Conservation (phyloP, 1,284 basidiomycete genomes). For the Spongiforma sp. region DNA sequence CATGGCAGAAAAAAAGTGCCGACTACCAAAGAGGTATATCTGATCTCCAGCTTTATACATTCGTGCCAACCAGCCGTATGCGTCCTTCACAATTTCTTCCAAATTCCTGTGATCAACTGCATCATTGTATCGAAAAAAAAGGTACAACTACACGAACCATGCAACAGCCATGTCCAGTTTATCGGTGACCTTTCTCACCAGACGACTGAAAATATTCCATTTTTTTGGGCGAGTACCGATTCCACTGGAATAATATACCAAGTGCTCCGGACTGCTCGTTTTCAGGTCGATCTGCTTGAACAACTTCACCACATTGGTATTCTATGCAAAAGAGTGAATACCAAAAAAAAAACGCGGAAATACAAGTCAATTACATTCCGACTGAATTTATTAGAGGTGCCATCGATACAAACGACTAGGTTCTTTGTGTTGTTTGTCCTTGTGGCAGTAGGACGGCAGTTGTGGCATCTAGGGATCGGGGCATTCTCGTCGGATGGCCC, state of each 20-base stretch:
- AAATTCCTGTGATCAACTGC: conserved; percentile 20
- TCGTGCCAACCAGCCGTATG: conserved; percentile 46
- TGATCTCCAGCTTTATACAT: conserved; percentile 43
- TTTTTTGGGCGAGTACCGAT: conserved; percentile 42
- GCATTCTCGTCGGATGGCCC: too few species aligned
- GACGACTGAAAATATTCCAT: conserved; percentile 25
- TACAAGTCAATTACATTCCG: conserved; percentile 8
- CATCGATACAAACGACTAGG: conserved; percentile 41
- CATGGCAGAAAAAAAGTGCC: background rate
- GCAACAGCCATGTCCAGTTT: conserved; percentile 29
- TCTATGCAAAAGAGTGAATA: conserved; percentile 6
- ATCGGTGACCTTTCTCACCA: conserved; percentile 18
- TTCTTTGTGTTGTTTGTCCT: too few species aligned
- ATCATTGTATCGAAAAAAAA: background rate
- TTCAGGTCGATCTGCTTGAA: conserved; percentile 22
- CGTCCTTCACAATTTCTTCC: conserved; percentile 38
- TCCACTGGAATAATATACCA: conserved; percentile 47
- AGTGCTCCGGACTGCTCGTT: conserved; percentile 26
- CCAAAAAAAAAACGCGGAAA: background rate
- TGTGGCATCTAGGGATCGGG: too few species aligned
- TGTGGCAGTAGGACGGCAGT: too few species aligned
- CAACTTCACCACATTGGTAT: conserved; percentile 18
- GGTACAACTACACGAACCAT: conserved; percentile 11
- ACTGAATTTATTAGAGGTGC: conserved; percentile 41
- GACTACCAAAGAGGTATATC: conserved; percentile 48